Evolutionary conservation across 805 yeast species (phyloP).

Genomic region (Grigorovia humatica): DNA sequence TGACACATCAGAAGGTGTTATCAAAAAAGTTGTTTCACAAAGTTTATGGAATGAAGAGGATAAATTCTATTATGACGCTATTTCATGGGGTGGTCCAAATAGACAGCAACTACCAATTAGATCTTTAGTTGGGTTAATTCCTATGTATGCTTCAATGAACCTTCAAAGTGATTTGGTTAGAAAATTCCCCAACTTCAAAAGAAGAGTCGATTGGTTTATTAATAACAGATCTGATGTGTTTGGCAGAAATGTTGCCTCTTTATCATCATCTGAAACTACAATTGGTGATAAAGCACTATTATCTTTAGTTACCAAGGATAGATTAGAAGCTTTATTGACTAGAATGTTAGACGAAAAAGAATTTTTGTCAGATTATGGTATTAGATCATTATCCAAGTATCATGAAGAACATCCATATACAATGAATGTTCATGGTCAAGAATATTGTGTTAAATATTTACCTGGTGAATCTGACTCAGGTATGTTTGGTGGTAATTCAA

Average conservation of each 20-base stretch:
- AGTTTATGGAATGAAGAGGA: constrained; percentile 87
- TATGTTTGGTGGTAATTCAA: constrained; percentile 91
- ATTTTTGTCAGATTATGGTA: constrained; percentile 75
- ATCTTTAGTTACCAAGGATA: constrained; percentile 71
- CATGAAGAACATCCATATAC: constrained; percentile 78
- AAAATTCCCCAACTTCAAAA: constrained; percentile 71
- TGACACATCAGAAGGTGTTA: constrained; percentile 27
- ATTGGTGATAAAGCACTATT: constrained; percentile 71
- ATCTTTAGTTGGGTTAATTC: constrained; percentile 85
- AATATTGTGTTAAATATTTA: constrained; percentile 60
- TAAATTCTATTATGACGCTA: constrained; percentile 83
- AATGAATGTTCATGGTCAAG: constrained; percentile 71
- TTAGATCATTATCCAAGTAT: constrained; percentile 76
- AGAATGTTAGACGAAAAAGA: constrained; percentile 81
- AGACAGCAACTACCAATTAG: constrained; percentile 71
- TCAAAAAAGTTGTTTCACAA: constrained; percentile 38
- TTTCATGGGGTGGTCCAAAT: constrained; percentile 64
- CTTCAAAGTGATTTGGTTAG: constrained; percentile 74
- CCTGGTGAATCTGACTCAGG: constrained; percentile 90
- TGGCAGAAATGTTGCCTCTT: constrained; percentile 75
- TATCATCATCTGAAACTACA: constrained; percentile 54
- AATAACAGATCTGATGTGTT: constrained; percentile 60
- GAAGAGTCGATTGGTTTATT: constrained; percentile 75
- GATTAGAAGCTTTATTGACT: constrained; percentile 62
- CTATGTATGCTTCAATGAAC: constrained; percentile 80